Conservation (phyloP, 106 monocot genomes). For the Allium cepa region DNA sequence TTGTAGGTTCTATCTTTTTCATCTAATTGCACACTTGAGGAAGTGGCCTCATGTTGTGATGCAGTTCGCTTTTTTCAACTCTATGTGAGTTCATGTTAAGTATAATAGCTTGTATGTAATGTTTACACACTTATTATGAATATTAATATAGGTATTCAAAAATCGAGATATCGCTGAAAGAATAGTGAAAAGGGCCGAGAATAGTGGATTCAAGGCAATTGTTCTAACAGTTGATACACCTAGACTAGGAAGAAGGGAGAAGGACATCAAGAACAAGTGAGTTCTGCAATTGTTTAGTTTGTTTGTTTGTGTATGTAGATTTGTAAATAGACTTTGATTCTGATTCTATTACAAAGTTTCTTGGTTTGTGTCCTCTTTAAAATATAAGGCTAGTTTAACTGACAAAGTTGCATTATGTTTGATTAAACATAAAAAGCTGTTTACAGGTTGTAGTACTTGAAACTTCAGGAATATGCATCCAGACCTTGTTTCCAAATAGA, state of each 20-base stretch:
- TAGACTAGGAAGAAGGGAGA: conserved; percentile 58
- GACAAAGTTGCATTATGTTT: no score
- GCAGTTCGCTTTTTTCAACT: conserved; percentile 71
- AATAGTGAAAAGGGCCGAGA: conserved; percentile 57
- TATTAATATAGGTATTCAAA: conserved; percentile 45
- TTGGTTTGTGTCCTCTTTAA: background rate
- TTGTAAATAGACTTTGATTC: background rate
- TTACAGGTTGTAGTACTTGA: no score
- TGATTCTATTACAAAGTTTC: background rate
- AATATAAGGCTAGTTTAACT: background rate
- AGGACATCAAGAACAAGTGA: conserved; percentile 72
- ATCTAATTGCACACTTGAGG: conserved; percentile 54
- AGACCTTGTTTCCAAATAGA: no score
- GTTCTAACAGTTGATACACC: conserved; percentile 77
- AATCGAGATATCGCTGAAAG: conserved; percentile 38
- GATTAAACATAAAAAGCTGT: no score
- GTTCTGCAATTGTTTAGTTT: background rate
- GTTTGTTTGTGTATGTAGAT: background rate
- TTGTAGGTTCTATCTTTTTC: conserved; percentile 60
- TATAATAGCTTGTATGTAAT: background rate
- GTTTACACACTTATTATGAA: background rate
- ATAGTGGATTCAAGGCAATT: conserved; percentile 61
- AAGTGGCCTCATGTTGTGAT: conserved; percentile 69
- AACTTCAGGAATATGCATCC: no score
- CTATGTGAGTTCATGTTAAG: conserved; percentile 42